Conservation (phyloP, 73 alveolate species). For the Diophrys appendiculata region DNA sequence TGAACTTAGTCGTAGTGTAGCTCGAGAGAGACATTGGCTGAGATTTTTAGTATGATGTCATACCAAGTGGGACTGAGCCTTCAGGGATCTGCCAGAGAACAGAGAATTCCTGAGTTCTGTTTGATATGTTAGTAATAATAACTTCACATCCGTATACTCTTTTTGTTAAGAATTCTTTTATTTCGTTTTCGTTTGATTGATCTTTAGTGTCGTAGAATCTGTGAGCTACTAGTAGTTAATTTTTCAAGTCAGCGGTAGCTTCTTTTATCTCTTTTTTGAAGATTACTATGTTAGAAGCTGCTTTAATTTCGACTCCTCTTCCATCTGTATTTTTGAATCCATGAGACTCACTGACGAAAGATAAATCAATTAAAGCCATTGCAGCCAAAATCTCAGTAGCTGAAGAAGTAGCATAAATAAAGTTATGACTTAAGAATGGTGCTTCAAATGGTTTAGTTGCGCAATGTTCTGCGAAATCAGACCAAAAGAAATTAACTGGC, state of each 20-base stretch:
- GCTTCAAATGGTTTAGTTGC: conserved; percentile 11
- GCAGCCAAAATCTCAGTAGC: conserved; percentile 31
- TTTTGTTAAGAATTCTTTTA: conserved; percentile 71
- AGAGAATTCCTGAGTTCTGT: conserved; percentile 65
- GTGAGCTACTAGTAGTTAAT: conserved; percentile 85
- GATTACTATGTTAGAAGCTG: conserved; percentile 61
- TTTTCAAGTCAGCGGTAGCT: conserved; percentile 70
- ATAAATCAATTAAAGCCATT: conserved; percentile 82
- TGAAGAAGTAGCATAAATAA: conserved; percentile 10
- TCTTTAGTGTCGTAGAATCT: conserved; percentile 52
- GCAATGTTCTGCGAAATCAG: conserved; percentile 79
- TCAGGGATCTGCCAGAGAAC: conserved; percentile 91
- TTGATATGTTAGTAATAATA: conserved; percentile 90
- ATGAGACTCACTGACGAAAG: conserved; percentile 70
- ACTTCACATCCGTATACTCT: conserved; percentile 80
- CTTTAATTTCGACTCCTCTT: conserved; percentile 64
- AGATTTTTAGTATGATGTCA: conserved; percentile 78
- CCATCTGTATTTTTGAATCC: conserved; percentile 66
- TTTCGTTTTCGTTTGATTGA: conserved; percentile 18
- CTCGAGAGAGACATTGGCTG: conserved; percentile 62
- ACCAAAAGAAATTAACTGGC: conserved; percentile 66
- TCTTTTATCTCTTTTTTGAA: conserved; percentile 88
- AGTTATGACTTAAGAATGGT: conserved; percentile 4
- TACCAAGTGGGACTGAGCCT: conserved; percentile 87
- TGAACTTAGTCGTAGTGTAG: conserved; percentile 76